Evolutionary conservation across 2,329 filamentous ascomycete species (phyloP), one percentile per base, ranked within the genome.

Genomic region (Byssothecium circinans): DNA sequence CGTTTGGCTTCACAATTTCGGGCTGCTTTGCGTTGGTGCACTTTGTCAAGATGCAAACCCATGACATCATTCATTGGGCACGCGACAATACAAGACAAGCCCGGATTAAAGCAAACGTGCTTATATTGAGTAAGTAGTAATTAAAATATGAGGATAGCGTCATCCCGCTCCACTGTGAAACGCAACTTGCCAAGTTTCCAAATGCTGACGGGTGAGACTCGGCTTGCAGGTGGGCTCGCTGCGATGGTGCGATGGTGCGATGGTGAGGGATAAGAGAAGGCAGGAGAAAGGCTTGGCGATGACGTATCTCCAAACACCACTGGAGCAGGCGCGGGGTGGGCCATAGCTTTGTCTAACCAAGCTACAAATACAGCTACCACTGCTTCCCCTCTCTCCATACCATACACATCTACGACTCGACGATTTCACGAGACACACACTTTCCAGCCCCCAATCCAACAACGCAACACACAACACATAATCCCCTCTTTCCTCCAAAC

Each of bases 311-410:
- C 17, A 19, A 22, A 4, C 20, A 12, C 17, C 35, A 8, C 11
- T 22, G 7, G 6, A 8, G 15, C 5, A 19, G 22, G 35, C 35
- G 35, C 43, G 29, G 41, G 54, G 53, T 11, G 32, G 29, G 25
- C 19, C 36, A 51, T 29, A 25, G 23, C 23, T 25, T 25, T 38
- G 33, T 58, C 64, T 58, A 57, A 56, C 59, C 58, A 54, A 65
- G 64, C 64, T 66, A 68, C 65, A 57, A 67, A 60, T 65, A 59
- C 61, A 17, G 11, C 19, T 8, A n/a, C n/a, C 20, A 20, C 19
- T n/a, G 19, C 19, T 14, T 11, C 29, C 23, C 29, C 40, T 37
- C 19, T 8, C 33, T 30, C n/a, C 22, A 22, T 35, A 18, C 14
- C 33, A 43, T 37, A 40, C 40, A 23, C 42, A 17, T 25, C 19